Evolutionary conservation across 768 basidiomycete genomes (phyloP), one percentile per base, ranked within the genome.

Genomic region (Leccinum uliginosum): DNA sequence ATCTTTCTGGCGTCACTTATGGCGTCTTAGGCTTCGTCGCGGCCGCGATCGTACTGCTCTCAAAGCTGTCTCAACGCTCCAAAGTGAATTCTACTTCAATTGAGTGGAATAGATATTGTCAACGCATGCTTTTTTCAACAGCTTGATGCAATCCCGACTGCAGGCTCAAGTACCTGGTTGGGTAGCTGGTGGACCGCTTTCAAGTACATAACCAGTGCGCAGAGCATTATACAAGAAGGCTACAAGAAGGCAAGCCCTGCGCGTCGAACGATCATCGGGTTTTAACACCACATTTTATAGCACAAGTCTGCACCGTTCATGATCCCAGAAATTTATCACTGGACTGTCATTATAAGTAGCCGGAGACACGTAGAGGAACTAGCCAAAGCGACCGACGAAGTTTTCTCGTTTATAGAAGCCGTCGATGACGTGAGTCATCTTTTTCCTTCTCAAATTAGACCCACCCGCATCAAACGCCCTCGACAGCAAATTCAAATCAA

Each of bases 321-420:
- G 48, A 57, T 75, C 5, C 56, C 73, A 0, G 55, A 59, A 2
- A 26, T 62, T 3, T 23, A 30, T 10, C 63, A 64, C n/a, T 82
- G 81, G 81, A 53, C 65, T 0, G 72, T 82, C 29, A 44, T 83
- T 17, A 47, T 76, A 0, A 64, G 63, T 17, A 67, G 66, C 5
- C 64, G 58, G 0, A 53, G 66, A 15, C 52, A 70, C 3, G 59
- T 78, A n/a, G 73, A 78, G 3, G 78, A 80, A 26, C 19, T 80
- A 6, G 63, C 69, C 8, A 75, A 66, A 51, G 73, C 76, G 6
- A 66, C 76, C 0, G 75, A 77, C 12, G 73, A 74, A 23, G 59
- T 59, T 5, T 60, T 81, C 17, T 78, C 77, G 6, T 58, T 73
- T 17, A 0, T 21, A 0, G 73, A 67, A 30, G 70, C 69, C 0